These are phyloP conservation scores for Daldinia caldariorum DNA, from an alignment of 495 filamentous ascomycete genomes.

Conservation along the genomic window DNA sequence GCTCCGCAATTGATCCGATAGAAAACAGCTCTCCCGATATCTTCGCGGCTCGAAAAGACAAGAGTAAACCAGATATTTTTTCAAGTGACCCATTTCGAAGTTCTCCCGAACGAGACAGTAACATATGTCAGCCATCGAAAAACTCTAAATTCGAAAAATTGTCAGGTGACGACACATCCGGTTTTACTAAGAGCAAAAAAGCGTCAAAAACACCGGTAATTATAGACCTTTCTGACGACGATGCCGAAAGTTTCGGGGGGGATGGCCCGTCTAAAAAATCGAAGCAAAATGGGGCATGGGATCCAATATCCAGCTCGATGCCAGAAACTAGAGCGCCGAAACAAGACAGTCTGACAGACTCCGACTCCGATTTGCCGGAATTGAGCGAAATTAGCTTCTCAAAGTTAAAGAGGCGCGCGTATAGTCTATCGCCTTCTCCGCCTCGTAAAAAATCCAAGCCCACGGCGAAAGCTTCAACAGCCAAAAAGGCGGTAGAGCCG, in stretches of 20 bases:
- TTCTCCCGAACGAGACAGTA: slow-evolving; percentile 14
- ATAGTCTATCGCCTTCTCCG: slow-evolving; percentile 36
- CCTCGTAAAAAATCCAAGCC: slow-evolving; percentile 22
- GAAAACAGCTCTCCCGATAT: slow-evolving; percentile 41
- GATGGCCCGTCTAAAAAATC: slow-evolving; percentile 20
- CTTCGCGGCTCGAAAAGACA: slow-evolving; percentile 4
- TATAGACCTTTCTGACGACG: slow-evolving; percentile 46
- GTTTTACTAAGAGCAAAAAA: slow-evolving; percentile 10
- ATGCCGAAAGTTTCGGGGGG: slow-evolving; percentile 7
- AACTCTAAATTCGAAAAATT: background rate
- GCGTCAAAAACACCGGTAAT: slow-evolving; percentile 24
- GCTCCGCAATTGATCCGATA: slow-evolving; percentile 37
- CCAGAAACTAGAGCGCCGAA: slow-evolving; percentile 42
- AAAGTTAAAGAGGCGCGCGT: slow-evolving; percentile 28
- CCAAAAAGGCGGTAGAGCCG: slow-evolving; percentile 29
- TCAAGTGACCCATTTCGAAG: slow-evolving; percentile 45
- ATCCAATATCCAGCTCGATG: slow-evolving; percentile 61
- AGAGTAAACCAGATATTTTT: slow-evolving; percentile 2
- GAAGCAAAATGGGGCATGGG: slow-evolving; percentile 51
- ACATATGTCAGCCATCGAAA: slow-evolving; percentile 12
- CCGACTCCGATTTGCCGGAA: slow-evolving; percentile 55
- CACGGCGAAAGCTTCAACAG: background rate
- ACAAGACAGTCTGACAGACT: slow-evolving; percentile 29
- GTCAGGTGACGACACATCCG: slow-evolving; percentile 1
- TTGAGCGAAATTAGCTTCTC: slow-evolving; percentile 47